A percentile compares a stretch with the other conserved stretches of the same genome.
Conservation (phyloP, 2,329 filamentous ascomycete genomes). For the Graphilbum sp. region DNA sequence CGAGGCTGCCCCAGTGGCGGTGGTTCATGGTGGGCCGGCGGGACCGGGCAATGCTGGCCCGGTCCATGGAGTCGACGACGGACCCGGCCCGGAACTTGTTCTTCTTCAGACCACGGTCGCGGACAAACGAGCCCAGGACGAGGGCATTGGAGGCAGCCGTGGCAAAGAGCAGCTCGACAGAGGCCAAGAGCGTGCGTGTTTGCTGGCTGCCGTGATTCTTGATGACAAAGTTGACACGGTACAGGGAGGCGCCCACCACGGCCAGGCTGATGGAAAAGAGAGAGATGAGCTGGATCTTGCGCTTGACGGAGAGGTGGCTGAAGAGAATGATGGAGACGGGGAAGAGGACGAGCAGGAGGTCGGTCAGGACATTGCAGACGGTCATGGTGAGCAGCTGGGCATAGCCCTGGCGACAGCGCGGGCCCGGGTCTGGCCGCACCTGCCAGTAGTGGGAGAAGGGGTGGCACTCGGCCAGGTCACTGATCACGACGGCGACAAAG, state of each 20-base stretch:
- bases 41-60: slow-evolving; percentile 17
- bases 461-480: slow-evolving; percentile 69
- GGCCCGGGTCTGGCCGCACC: slow-evolving; percentile 70
- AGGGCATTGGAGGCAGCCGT: slow-evolving; percentile 76
- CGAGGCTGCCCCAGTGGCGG: slow-evolving; percentile 79
- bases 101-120: slow-evolving; percentile 83
- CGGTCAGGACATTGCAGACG: slow-evolving; percentile 74
- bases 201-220: slow-evolving; percentile 57
- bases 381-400: slow-evolving; percentile 82
- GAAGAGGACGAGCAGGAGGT: slow-evolving; percentile 72
- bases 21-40: slow-evolving; percentile 37
- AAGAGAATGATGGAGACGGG: slow-evolving; percentile 76
- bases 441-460: slow-evolving; percentile 65
- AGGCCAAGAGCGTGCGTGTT: slow-evolving; percentile 76
- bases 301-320: slow-evolving; percentile 58
- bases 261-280: slow-evolving; percentile 76
- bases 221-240: slow-evolving; percentile 68
- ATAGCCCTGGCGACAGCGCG: slow-evolving; percentile 71
- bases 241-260: slow-evolving; percentile 64
- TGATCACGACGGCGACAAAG: slow-evolving; percentile 64
- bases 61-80: slow-evolving; percentile 46
- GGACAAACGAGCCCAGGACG: slow-evolving; percentile 80
- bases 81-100: slow-evolving; percentile 58
- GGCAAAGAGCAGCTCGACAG: slow-evolving; percentile 78
- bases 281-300: slow-evolving; percentile 62